Conservation (phyloP, 1,139 yeast species). For the Ogataea hybrid region DNA sequence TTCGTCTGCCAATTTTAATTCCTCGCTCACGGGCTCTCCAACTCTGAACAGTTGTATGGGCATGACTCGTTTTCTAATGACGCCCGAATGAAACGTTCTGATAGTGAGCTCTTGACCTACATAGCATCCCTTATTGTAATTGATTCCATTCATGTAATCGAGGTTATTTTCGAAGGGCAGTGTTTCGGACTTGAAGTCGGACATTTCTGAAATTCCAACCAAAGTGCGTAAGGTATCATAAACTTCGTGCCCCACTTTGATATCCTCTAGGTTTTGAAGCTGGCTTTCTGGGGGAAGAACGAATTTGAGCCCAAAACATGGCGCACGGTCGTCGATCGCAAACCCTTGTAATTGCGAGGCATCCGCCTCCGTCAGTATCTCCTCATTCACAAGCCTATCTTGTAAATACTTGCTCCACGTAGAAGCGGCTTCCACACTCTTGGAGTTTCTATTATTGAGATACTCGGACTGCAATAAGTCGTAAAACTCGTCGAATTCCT, state of each 20-base stretch:
- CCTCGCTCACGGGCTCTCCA: slow-evolving; percentile 23
- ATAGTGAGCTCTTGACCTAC: slow-evolving; percentile 95
- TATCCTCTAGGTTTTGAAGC: slow-evolving; percentile 20
- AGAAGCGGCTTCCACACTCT: slow-evolving; percentile 27
- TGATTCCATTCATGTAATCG: slow-evolving; percentile 80
- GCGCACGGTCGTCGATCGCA: slow-evolving; percentile 61
- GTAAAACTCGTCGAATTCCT: slow-evolving; percentile 24
- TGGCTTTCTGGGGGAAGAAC: slow-evolving; percentile 38
- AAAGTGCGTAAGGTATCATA: slow-evolving; percentile 20
- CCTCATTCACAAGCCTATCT: slow-evolving; percentile 23
- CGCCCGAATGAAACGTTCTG: slow-evolving; percentile 81
- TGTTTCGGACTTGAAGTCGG: slow-evolving; percentile 39
- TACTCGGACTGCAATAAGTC: slow-evolving; percentile 28
- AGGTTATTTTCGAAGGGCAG: slow-evolving; percentile 84
- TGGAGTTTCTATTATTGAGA: slow-evolving; percentile 34
- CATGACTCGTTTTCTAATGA: slow-evolving; percentile 74
- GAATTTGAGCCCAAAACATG: slow-evolving; percentile 72
- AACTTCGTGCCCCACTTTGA: background rate
- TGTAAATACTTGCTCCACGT: slow-evolving; percentile 24
- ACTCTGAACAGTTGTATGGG: slow-evolving; percentile 56
- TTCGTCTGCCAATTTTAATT: slow-evolving; percentile 18
- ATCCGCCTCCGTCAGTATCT: background rate
- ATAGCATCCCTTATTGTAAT: slow-evolving; percentile 90
- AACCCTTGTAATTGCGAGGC: slow-evolving; percentile 21
- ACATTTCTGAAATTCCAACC: slow-evolving; percentile 38